Base-by-base conservation (phyloP, 2,329 filamentous ascomycete genomes). In the Sporothrix variecibatus region DNA sequence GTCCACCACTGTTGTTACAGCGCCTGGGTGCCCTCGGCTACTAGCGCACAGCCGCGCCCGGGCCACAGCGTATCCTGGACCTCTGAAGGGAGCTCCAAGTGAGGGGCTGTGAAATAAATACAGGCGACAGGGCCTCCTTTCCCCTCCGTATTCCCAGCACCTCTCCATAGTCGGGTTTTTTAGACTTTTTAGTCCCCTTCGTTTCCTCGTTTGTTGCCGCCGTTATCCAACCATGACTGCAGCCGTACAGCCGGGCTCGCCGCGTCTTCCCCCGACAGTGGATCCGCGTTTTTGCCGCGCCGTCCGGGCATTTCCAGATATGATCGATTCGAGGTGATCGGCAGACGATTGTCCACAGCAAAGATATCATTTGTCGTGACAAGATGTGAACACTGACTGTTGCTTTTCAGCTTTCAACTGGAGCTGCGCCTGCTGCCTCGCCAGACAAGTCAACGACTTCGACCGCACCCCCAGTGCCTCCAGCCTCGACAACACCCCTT, bases 31-130 rank as follows among this genome's bases (percentile, higher is more conserved):
- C 26, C 68, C 67, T 67, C 62, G 62, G 62, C 62, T 67, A 46
- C n/a, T 28, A 26, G 38, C 34, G 38, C 7, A 23, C 51, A n/a
- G 43, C 43, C 43, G 3, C n/a, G n/a, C n/a, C n/a, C 38, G 12
- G 58, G n/a, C 62, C n/a, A 64, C 60, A 64, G 34, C 31, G 43
- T 12, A 28, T 17, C 64, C 40, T 43, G 1, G 9, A 12, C 6
- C 40, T 9, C 12, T 46, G 43, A 20, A 15, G 43, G 12, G 15
- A 20, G 28, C 28, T 15, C 46, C 46, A 60, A 34, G 68, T 43
- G 68, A 71, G 68, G 51, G 68, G 68, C 38, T 71, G 51, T 20
- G n/a, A 43, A 43, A 58, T 71, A 71, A 60, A 71, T 71, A 71
- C 68, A 58, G 68, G 68, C 67, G 28, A 51, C 9, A 20, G 64